Percentiles rank a stretch among this genome's conserved stretches.
Conservation (phyloP, 352 stramenopile genomes). For the Phytopythium aichiense region DNA sequence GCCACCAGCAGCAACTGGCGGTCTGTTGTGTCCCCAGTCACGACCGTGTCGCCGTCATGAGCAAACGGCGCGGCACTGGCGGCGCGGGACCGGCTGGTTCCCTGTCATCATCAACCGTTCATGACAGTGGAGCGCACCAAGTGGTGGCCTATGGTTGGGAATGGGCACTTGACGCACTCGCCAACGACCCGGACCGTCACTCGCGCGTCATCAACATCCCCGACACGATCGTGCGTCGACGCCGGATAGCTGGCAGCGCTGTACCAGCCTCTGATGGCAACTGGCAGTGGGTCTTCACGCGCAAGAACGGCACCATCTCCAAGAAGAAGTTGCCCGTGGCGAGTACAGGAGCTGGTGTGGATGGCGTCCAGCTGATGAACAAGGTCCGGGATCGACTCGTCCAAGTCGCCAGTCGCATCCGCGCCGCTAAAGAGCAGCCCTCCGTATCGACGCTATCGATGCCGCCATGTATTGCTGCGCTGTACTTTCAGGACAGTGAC, state of each 20-base stretch:
- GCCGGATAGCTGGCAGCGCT: not conserved
- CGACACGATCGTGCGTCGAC: conserved; percentile 30
- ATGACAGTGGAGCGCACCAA: not conserved
- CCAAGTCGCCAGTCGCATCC: conserved; percentile 21
- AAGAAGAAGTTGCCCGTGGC: conserved; percentile 31
- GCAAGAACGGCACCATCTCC: conserved; percentile 38
- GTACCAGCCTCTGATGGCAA: not conserved
- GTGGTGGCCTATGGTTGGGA: conserved; percentile 23
- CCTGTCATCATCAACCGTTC: not conserved
- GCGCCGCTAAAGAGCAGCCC: conserved; percentile 6
- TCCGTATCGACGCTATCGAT: not conserved
- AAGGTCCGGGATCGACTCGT: conserved; percentile 47
- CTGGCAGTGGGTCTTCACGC: conserved; percentile 44
- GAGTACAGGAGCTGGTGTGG: not conserved
- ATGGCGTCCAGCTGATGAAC: conserved; percentile 15
- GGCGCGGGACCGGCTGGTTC: not conserved
- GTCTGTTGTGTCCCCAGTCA: not conserved
- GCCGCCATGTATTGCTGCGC: conserved; percentile 11
- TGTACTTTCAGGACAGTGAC: conserved; percentile 8
- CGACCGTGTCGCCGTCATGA: conserved; percentile 7
- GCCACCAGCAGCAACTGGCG: not conserved
- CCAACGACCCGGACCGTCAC: conserved; percentile 14
- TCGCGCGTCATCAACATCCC: conserved; percentile 27
- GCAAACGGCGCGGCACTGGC: conserved; percentile 16
- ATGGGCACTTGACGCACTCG: conserved; percentile 31